Conservation (phyloP, 179 eudicot species). For the Beta lomatogona region DNA sequence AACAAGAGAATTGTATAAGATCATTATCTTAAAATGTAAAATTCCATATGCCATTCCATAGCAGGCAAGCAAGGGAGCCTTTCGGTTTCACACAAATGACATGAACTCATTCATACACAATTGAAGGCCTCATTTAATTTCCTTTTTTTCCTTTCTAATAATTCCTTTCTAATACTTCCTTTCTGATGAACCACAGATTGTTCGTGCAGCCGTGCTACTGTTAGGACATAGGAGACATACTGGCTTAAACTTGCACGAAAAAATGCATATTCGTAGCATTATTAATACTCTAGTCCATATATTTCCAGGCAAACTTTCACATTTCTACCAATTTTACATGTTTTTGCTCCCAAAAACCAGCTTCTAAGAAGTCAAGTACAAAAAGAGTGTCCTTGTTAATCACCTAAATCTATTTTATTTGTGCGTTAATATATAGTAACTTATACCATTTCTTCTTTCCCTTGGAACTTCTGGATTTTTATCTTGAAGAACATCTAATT, state of each 20-base stretch:
- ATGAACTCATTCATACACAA: slow-evolving; percentile 21
- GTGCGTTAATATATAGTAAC: background rate
- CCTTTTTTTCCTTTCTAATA: background rate
- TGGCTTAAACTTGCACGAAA: slow-evolving; percentile 16
- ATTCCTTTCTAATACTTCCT: background rate
- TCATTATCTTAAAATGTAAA: background rate
- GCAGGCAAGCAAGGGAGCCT: slow-evolving; percentile 12
- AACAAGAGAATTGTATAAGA: background rate
- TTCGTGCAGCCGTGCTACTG: slow-evolving; percentile 21
- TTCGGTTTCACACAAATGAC: slow-evolving; percentile 20
- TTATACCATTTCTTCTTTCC: background rate
- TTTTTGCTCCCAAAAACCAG: slow-evolving; percentile 24
- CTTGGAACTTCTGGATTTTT: background rate
- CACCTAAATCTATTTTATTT: background rate
- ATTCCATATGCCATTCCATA: background rate
- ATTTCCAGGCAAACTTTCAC: slow-evolving; percentile 17
- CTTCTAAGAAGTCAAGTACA: slow-evolving; percentile 25
- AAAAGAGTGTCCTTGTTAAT: slow-evolving; percentile 30
- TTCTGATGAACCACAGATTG: slow-evolving; percentile 24
- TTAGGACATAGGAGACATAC: slow-evolving; percentile 24
- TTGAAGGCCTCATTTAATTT: background rate
- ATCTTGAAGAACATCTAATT: background rate
- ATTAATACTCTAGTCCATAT: background rate
- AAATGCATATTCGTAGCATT: slow-evolving; percentile 1
- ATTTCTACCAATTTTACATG: slow-evolving; percentile 5